Base-by-base conservation (phyloP, 2,329 filamentous ascomycete genomes). In the Aureobasidium sp. region DNA sequence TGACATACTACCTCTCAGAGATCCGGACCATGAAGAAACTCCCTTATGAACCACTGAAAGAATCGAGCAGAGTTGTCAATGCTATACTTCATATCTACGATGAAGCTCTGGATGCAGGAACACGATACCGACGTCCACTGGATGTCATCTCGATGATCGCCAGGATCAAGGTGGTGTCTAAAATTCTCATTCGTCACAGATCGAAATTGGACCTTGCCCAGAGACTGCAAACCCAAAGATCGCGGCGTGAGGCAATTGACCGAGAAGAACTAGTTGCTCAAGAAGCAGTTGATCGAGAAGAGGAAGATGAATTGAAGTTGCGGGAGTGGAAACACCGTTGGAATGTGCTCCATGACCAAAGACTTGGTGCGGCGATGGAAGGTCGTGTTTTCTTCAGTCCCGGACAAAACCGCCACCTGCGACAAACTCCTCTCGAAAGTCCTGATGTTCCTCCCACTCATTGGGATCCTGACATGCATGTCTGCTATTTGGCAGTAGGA, bases 401-500 rank as follows among this genome's bases (percentile, higher is more conserved):
- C 15, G 29, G 45, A 14, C 36, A 45, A 7, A 20, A 27, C 14
- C 37, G 14, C 27, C 59, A 62, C 49, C 39, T 62, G 20, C 45
- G 41, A 44, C 48, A 22, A 8, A 20, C 52, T 15, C 58, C 59
- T 15, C 37, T 64, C 3, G 42, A 39, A 2, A 20, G 27, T 7
- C 12, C 15, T 9, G 11, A 36, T 29, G 17, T 39, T 15, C 27
- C 20, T 48, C 25, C 22, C 39, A 14, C 20, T 27, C 9, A n/a
- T 27, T 58, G 55, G 55, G 42, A 58, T 36, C 14, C 17, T 3
- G 20, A 47, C 2, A 15, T 11, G n/a, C 36, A 60, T 3, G 7
- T 17, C 22, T 17, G 22, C 29, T 41, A 17, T 15, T 27, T 63
- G 7, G 27, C 52, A 7, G 48, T 64, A 0, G 69, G 69, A 1